Base-by-base conservation (phyloP, 2,329 filamentous ascomycete species). In the Clathrospora elynae region DNA sequence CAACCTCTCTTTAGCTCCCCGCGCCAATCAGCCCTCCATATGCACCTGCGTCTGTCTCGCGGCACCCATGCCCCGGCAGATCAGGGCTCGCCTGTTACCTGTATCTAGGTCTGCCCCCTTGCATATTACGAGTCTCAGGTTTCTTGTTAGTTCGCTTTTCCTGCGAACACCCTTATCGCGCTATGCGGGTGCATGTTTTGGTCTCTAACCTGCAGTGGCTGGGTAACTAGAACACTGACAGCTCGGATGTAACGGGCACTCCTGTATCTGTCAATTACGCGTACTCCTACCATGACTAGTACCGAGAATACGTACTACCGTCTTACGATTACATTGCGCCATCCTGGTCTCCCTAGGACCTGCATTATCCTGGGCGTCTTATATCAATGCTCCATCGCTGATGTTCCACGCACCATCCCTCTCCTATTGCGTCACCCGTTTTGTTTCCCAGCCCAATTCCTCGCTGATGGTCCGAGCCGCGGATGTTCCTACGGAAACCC, bases 1-100 rank as follows among this genome's bases (percentile, higher is more conserved):
- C 56, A 54, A 42, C 59, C 57, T 49, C 55, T 36, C 38, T 28
- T 14, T 10, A 22, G 18, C 35, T 33, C 29, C 35, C 37, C 38
- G 34, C 48, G 16, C 48, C 43, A 46, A 42, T 39, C 38, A 19
- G 34, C 30, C 33, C 36, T 24, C 37, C 25, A 17, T 40, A 28
- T 34, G 46, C 23, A 14, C 46, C 32, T n/a, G 14, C 30, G n/a
- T n/a, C n/a, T n/a, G n/a, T n/a, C n/a, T n/a, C n/a, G n/a, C n/a
- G n/a, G n/a, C 42, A 23, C 24, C 34, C 42, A 23, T 37, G 29
- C 46, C 36, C 46, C 37, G 40, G 28, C 33, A 35, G 25, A 50
- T 47, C 31, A 35, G 7, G 17, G 13, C 33, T 22, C 22, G 12
- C 33, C 33, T 18, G 40, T 43, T 35, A n/a, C n/a, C n/a, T n/a